These are phyloP conservation scores for Naganishia onofrii DNA, from an alignment of 768 basidiomycete genomes.

Conservation along the genomic window DNA sequence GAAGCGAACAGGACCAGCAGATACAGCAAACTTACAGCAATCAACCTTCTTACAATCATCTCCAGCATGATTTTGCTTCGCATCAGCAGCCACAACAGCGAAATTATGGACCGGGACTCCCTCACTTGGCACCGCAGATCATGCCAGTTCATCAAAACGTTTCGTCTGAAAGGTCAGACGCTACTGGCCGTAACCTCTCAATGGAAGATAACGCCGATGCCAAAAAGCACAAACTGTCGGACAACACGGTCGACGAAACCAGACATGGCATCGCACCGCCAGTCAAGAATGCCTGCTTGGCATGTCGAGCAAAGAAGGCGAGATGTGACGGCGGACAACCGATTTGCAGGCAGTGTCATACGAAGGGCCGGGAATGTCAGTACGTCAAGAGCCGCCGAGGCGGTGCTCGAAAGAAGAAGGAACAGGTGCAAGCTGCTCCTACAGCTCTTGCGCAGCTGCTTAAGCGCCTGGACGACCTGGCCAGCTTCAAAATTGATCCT, in stretches of 20 bases:
- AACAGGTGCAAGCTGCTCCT: conserved; percentile 33
- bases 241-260: background rate
- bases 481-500: conserved; percentile 25
- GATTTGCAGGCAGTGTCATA: conserved; percentile 45
- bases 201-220: background rate
- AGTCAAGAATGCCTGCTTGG: conserved; percentile 43
- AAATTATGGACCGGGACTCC: background rate
- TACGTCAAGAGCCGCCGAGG: conserved; percentile 50
- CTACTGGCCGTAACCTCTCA: background rate
- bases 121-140: background rate
- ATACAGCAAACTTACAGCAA: background rate
- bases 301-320: conserved; percentile 48
- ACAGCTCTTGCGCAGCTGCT: conserved; percentile 44
- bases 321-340: conserved; percentile 50
- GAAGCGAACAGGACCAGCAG: background rate
- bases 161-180: conserved; percentile 9
- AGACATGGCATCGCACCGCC: conserved; percentile 28
- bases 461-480: conserved; percentile 42
- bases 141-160: background rate
- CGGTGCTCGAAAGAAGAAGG: conserved; percentile 47
- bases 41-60: background rate
- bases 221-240: conserved; percentile 5
- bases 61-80: background rate
- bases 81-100: background rate
- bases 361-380: conserved; percentile 45